Conservation (phyloP, 2,329 filamentous ascomycete species). For the Exophiala viscosa region DNA sequence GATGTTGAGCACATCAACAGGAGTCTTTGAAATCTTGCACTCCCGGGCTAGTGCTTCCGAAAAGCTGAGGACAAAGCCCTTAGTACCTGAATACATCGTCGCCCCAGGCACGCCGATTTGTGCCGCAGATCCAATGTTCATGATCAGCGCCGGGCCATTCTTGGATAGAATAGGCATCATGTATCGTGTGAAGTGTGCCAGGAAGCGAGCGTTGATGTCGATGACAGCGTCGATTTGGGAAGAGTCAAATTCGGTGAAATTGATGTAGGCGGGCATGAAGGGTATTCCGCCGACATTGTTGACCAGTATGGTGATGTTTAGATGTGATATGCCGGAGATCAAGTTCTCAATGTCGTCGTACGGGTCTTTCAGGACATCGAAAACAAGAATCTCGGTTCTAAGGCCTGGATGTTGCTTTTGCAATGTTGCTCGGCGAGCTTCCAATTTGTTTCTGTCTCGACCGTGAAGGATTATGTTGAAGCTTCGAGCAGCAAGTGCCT, state of each 20-base stretch:
- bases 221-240: background rate
- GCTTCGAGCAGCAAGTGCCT: conserved; percentile 80
- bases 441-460: conserved; percentile 49
- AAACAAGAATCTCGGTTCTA: background rate
- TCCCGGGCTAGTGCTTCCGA: background rate
- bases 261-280: background rate
- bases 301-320: background rate
- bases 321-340: background rate
- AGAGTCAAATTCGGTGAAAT: background rate
- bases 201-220: background rate
- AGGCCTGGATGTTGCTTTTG: background rate
- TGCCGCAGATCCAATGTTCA: background rate
- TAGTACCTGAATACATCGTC: background rate
- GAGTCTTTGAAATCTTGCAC: background rate
- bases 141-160: background rate
- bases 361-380: background rate
- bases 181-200: background rate
- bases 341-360: background rate
- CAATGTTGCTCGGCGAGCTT: conserved; percentile 31
- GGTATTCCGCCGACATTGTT: background rate
- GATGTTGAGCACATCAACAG: background rate
- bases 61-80: background rate
- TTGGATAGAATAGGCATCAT: background rate
- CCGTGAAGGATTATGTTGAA: conserved; percentile 84
- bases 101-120: background rate